phyloP scores from a whole-genome alignment of 192 early-diverging fungal species.

The Dispira simplex region DNA sequence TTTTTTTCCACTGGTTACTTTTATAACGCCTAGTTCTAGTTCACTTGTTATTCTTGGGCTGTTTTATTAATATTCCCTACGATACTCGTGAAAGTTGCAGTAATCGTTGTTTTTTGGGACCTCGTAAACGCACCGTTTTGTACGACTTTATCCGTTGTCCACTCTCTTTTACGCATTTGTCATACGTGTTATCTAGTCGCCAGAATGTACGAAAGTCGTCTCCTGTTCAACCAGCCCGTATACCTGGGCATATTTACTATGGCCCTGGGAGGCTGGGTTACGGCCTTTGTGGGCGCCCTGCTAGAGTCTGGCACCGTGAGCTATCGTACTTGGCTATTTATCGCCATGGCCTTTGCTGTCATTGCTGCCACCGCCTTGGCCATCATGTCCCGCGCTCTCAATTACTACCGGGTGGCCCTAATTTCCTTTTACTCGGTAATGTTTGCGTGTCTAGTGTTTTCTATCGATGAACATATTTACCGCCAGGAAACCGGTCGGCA shows the following conservation, averaged over 20 bases:
- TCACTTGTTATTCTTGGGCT: too few species aligned
- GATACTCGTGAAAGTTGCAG: too few species aligned
- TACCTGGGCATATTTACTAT: conserved; percentile 10
- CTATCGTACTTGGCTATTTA: conserved; percentile 25
- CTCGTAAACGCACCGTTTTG: too few species aligned
- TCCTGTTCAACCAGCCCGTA: conserved; percentile 11
- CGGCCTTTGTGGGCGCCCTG: conserved; percentile 21
- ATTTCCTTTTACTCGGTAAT: conserved; percentile 14
- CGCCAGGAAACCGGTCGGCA: conserved; percentile 21
- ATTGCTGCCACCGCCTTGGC: neutral
- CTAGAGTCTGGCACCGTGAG: conserved; percentile 17
- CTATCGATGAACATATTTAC: conserved; percentile 30
- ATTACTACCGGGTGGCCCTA: conserved; percentile 4
- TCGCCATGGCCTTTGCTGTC: conserved; percentile 18
- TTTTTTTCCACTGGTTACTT: too few species aligned
- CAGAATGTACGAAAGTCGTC: conserved; percentile 4
- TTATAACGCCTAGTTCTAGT: too few species aligned
- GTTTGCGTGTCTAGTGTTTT: conserved; percentile 21
- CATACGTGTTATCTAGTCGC: too few species aligned
- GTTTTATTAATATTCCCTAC: too few species aligned
- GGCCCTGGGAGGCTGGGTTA: conserved; percentile 15
- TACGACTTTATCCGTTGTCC: neutral
- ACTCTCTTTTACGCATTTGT: neutral
- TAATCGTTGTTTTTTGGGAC: too few species aligned
- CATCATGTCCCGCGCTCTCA: conserved; percentile 10